Evolutionary conservation across 495 filamentous ascomycete genomes (phyloP).

Genomic region (Astrothelium macrocarpum): DNA sequence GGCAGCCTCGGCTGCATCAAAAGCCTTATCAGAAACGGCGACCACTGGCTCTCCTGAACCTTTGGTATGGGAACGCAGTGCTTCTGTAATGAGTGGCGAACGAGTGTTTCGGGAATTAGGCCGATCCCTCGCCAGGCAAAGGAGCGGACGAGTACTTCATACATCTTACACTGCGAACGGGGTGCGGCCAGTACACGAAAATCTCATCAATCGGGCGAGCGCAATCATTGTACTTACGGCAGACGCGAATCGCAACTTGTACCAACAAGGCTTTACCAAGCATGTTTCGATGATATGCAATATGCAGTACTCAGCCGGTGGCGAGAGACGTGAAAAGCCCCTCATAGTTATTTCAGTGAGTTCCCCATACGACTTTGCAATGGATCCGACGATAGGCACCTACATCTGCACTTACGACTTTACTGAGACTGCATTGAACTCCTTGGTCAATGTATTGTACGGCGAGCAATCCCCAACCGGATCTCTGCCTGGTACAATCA

Average conservation of each 20-base stretch:
- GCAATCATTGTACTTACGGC: constrained; percentile 82
- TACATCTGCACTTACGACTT: constrained; percentile 93
- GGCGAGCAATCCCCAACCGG: constrained; percentile 66
- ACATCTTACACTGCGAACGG: constrained; percentile 89
- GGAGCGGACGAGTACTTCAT: constrained; percentile 73
- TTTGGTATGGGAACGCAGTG: constrained; percentile 49
- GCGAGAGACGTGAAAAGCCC: constrained; percentile 51
- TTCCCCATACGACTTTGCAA: constrained; percentile 91
- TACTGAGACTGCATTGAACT: constrained; percentile 77
- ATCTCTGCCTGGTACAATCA: constrained; percentile 66
- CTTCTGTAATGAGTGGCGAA: constrained; percentile 75
- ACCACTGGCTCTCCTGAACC: constrained; percentile 38
- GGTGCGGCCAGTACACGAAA: constrained; percentile 79
- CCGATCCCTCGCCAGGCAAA: constrained; percentile 65
- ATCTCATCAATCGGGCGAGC: constrained; percentile 73
- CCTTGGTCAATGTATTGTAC: constrained; percentile 70
- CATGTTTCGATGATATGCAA: constrained; percentile 92
- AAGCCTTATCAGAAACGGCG: constrained; percentile 39
- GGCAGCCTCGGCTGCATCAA: constrained; percentile 66
- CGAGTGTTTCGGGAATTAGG: constrained; percentile 79
- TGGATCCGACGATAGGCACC: constrained; percentile 74
- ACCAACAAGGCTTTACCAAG: constrained; percentile 85
- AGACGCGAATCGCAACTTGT: constrained; percentile 81
- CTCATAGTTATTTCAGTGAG: constrained; percentile 81
- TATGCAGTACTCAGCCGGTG: constrained; percentile 46